Percentiles rank a stretch among this genome's conserved stretches.
Conservation (phyloP, 164 flowering plant species). For the Aristolochia californica region DNA sequence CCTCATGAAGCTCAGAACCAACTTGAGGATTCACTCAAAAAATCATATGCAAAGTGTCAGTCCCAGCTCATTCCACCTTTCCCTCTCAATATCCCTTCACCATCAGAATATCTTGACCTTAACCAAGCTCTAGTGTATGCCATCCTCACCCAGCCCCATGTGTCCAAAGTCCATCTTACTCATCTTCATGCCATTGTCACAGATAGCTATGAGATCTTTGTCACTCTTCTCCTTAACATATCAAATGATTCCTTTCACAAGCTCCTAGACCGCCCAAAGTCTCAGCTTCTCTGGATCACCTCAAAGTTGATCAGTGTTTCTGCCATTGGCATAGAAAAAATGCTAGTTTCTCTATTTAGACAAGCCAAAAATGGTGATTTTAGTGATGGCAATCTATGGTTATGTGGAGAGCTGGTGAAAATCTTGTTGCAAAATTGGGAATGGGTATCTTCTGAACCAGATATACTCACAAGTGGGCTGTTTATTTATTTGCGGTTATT, state of each 20-base stretch:
- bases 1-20: conserved; percentile 37
- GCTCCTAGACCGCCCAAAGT: conserved; percentile 29
- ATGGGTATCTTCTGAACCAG: conserved; percentile 17
- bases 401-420: conserved; percentile 44
- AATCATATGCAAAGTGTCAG: conserved; percentile 30
- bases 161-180: conserved; percentile 42
- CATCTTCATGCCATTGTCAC: conserved; percentile 58
- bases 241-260: conserved; percentile 44
- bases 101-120: conserved; percentile 39
- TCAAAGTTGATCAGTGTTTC: conserved; percentile 42
- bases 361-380: conserved; percentile 71
- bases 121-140: conserved; percentile 58
- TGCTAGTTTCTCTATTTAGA: conserved; percentile 57
- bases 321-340: conserved; percentile 41
- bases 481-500: conserved; percentile 55
- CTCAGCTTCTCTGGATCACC: conserved; percentile 49
- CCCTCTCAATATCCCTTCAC: conserved; percentile 30
- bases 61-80: conserved; percentile 39
- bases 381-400: conserved; percentile 66
- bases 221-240: conserved; percentile 25
- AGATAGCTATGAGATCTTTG: conserved; percentile 60
- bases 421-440: conserved; percentile 15
- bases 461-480: conserved; percentile 32
- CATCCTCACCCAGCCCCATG: conserved; percentile 41
- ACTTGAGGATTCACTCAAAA: conserved; percentile 24